phyloP scores from a whole-genome alignment of 1,284 basidiomycete species.

The Ceratobasidium sp. region DNA sequence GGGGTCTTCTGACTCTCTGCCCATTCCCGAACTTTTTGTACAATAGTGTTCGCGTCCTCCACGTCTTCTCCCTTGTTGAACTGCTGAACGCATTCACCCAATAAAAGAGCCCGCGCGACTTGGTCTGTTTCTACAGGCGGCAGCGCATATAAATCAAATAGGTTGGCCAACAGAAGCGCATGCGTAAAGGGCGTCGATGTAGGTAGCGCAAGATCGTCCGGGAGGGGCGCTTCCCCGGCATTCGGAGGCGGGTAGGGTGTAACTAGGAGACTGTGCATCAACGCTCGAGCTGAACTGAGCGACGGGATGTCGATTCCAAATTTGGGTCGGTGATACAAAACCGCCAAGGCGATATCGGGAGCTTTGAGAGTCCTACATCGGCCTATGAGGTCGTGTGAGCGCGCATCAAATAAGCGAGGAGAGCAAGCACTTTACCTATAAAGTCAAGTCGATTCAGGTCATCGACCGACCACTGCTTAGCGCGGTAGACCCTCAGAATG shows the following conservation, averaged over 20 bases:
- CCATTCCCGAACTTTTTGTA: constrained; percentile 11
- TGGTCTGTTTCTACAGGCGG: constrained; percentile 18
- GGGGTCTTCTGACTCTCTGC: background rate
- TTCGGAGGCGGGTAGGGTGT: constrained; percentile 2
- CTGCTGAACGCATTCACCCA: background rate
- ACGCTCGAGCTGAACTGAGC: constrained; percentile 41
- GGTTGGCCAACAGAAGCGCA: constrained; percentile 18
- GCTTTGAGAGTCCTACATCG: constrained; percentile 27
- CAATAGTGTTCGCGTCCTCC: background rate
- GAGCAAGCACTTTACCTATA: background rate
- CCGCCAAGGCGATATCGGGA: constrained; percentile 40
- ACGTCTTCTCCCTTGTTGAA: background rate
- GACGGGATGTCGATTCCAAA: constrained; percentile 43
- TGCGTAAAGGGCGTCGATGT: constrained; percentile 26
- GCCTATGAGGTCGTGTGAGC: background rate
- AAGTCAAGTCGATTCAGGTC: constrained; percentile 26
- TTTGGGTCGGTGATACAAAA: constrained; percentile 41
- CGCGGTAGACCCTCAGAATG: constrained; percentile 11
- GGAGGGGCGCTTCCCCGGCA: constrained; percentile 12
- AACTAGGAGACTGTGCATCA: constrained; percentile 40
- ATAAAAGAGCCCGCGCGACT: constrained; percentile 16
- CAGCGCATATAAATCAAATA: constrained; percentile 34
- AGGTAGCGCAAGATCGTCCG: constrained; percentile 7
- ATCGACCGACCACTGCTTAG: constrained; percentile 10
- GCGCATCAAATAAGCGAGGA: background rate